Evolutionary conservation across 1,284 basidiomycete species (phyloP), one percentile per base, ranked within the genome.

Genomic region (Schizophyllum amplum): DNA sequence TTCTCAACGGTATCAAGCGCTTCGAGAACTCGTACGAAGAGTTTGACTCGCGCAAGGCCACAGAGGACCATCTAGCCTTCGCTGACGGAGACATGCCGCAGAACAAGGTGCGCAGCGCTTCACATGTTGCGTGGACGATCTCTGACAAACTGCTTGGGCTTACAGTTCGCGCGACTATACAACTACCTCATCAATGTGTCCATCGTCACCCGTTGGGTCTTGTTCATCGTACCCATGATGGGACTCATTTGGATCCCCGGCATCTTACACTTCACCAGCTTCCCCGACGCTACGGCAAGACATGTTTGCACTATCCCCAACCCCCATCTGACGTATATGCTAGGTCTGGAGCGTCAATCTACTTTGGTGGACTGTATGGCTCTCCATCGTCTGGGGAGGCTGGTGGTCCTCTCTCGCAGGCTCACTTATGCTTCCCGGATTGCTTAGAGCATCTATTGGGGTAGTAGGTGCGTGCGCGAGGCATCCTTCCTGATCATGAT

Each of bases 321-420:
- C 51, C 51, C 50, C 23, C 9, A 22, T 21, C 20, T 57, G 33
- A 42, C 7, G 4, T 9, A 3, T n/a, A n/a, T 42, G 3, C 33
- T 17, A 82, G 80, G 69, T 84, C 20, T 86, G 80, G 82, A 74
- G 76, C 7, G 80, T 88, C 11, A 77, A 75, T 55, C 71, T 92
- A 47, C 57, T 91, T 9, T 94, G 84, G 83, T 96, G 92, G 92
- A 92, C 89, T 56, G 84, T 93, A 59, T 95, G 91, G 90, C 74
- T 94, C 47, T 82, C 78, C 47, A 79, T 92, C 47, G 73, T 82
- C 25, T 94, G 92, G 92, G 80, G 72, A 68, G 83, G 91, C 21
- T 95, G 92, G 90, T 96, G 92, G 92, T 82, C 72, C 47, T 75
- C 85, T 5, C 77, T 90, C 48, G 87, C 90, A 4, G 70, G 73